Evolutionary conservation across 768 basidiomycete species (phyloP), one percentile per base, ranked within the genome.

Genomic region (Lactarius trivialis): DNA sequence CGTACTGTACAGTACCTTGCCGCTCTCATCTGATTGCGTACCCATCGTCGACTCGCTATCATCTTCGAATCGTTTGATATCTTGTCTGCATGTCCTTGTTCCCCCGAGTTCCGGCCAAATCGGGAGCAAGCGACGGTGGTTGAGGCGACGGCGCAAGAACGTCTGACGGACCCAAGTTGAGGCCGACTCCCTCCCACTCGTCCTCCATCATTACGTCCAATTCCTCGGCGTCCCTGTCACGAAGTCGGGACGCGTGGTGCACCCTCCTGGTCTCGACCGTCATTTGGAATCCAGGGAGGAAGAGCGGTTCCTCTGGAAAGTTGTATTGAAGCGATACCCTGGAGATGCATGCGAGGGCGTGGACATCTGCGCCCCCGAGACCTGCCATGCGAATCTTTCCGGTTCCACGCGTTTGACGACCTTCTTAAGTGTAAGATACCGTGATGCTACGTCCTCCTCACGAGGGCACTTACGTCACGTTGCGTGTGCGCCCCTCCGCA

Each of bases 161-260:
- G 37, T 55, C 56, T 24, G 45, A 45, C 17, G 34, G 7, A 17
- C 30, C 49, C 41, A 43, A 34, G 39, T 56, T 66, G 36, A 69
- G 64, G 33, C 65, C 71, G 50, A 75, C 80, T 67, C 86, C 85
- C 63, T 82, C 82, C 12, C 79, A 83, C 2, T 85, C 83, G 30
- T 76, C 84, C 57, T 83, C 82, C 21, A 86, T 71, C 76, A 87
- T 77, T 28, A 79, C 82, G 24, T 75, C 77, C 36, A 90, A 72
- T 69, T 89, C 87, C 26, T 82, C 79, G 6, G 72, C 77, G 61
- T 78, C 75, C 88, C 91, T 88, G 63, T 78, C 76, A 3, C 85
- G 87, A 32, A 91, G 73, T 5, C 88, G 88, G 1, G 85, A 83
- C 30, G 77, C 78, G 39, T 77, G 77, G 50, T 89, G 76, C 6